A percentile compares a stretch with the other conserved stretches of the same genome.
These are phyloP conservation scores for Zygoascus meyerae DNA, from an alignment of 1,139 yeast species.

Conservation along the genomic window DNA sequence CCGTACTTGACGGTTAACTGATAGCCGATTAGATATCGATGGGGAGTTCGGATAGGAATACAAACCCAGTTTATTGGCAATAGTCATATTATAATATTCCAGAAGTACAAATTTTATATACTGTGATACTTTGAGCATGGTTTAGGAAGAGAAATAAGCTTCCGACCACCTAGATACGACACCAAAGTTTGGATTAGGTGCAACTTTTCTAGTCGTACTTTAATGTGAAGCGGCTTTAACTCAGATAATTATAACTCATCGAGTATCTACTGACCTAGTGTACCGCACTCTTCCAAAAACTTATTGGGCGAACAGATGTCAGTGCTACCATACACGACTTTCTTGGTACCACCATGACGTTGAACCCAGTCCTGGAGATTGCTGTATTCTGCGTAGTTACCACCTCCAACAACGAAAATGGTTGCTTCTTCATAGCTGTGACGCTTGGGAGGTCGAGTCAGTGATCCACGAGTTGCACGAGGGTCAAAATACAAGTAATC, in stretches of 20 bases:
- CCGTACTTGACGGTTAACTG: too few relatives aligned
- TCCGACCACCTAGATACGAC: too few relatives aligned
- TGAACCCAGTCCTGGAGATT: constrained; percentile 86
- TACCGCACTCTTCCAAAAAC: constrained; percentile 67
- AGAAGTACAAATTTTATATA: too few relatives aligned
- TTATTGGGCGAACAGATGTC: constrained; percentile 69
- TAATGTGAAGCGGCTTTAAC: too few relatives aligned
- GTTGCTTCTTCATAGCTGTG: constrained; percentile 73
- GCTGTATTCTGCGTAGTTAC: constrained; percentile 89
- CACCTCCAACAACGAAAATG: constrained; percentile 95
- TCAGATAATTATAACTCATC: background rate
- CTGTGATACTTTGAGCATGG: too few relatives aligned
- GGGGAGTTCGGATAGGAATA: too few relatives aligned
- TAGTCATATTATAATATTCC: too few relatives aligned
- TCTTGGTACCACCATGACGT: constrained; percentile 35
- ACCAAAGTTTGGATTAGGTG: too few relatives aligned
- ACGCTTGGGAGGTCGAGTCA: constrained; percentile 82
- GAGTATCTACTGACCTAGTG: constrained; percentile 39
- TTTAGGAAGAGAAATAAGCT: too few relatives aligned
- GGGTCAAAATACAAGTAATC: constrained; percentile 91
- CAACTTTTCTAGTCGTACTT: too few relatives aligned
- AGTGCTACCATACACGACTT: constrained; percentile 82
- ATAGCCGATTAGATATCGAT: too few relatives aligned
- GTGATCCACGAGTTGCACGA: constrained; percentile 75
- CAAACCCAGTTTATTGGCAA: too few relatives aligned